Evolutionary conservation across 352 stramenopile genomes (phyloP), one percentile per base, ranked within the genome.

Genomic region (Globisporangium okanoganense): DNA sequence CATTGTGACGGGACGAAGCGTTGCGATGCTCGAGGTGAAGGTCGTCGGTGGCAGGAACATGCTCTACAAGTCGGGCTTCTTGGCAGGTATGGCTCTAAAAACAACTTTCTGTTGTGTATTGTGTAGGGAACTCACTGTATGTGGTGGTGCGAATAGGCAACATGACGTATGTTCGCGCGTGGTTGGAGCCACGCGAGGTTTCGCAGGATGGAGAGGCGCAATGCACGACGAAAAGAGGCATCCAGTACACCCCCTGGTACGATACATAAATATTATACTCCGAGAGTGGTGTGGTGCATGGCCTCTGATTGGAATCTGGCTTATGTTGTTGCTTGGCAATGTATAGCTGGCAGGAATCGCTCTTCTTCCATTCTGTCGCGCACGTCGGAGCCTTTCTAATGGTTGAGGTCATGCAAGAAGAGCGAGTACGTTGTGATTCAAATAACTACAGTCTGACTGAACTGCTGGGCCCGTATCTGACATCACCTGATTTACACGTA

Each of bases 331-430:
- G 22, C n/a, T 22, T 25, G 25, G 10, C 24, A 18, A n/a, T 43
- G 13, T 33, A 50, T 0, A 73, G 64, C 44, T 89, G 79, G 79
- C 73, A 72, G 44, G 77, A 87, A 31, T 43, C 51, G 13, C 22
- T 89, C 14, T 50, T 69, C 41, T 87, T 89, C 57, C 54, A 80
- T 36, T 71, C 69, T 0, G 69, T 89, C 5, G 64, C 71, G 18
- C 71, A 75, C 18, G 70, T 82, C 5, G 65, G 78, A 22, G 77
- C 75, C 22, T 65, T 66, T 16, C 14, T 89, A 2, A 56, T 67
- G 27, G 35, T 86, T 9, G 79, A 89, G 18, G 63, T 89, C 7
- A 75, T 89, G 73, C 79, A 89, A 58, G 77, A 87, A 48, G 79
- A 89, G 45, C 65, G 65, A 5, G 70, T 74, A 56, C 38, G 66